These are phyloP conservation scores for Blastobotrys parvus DNA, from an alignment of 805 yeast species.

Conservation along the genomic window DNA sequence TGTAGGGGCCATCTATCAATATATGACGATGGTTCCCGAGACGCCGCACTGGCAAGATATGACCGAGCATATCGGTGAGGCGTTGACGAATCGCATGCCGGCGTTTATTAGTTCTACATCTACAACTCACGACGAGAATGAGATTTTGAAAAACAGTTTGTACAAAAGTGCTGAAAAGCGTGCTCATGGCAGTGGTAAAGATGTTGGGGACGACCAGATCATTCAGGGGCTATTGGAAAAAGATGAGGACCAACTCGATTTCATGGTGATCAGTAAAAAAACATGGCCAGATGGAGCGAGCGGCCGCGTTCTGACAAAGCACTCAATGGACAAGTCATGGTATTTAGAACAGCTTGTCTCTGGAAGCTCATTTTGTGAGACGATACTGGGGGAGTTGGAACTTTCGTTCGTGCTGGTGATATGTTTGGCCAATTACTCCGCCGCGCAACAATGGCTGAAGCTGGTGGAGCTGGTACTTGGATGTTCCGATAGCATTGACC, in stretches of 20 bases:
- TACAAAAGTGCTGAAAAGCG: conserved; percentile 23
- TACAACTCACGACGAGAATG: conserved; percentile 44
- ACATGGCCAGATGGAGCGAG: conserved; percentile 32
- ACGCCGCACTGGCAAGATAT: conserved; percentile 22
- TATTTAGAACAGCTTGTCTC: conserved; percentile 35
- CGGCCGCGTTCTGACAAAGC: conserved; percentile 38
- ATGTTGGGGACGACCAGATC: conserved; percentile 27
- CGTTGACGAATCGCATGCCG: conserved; percentile 26
- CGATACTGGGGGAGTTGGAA: conserved; percentile 41
- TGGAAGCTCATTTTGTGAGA: neutral
- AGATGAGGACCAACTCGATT: conserved; percentile 31
- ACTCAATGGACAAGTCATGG: conserved; percentile 56
- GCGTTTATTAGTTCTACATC: conserved; percentile 34
- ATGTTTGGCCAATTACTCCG: conserved; percentile 54
- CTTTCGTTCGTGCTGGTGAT: conserved; percentile 41
- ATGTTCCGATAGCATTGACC: conserved; percentile 26
- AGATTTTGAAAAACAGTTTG: conserved; percentile 33
- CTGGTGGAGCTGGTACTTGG: conserved; percentile 38
- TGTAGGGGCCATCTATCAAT: conserved; percentile 28
- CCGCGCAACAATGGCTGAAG: conserved; percentile 56
- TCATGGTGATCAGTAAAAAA: conserved; percentile 35
- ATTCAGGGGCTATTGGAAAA: conserved; percentile 29
- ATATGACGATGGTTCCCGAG: conserved; percentile 35
- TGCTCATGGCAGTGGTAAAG: neutral
- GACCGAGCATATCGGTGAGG: conserved; percentile 20